Conservation (phyloP, 768 basidiomycete species). For the Mycena maculata region DNA sequence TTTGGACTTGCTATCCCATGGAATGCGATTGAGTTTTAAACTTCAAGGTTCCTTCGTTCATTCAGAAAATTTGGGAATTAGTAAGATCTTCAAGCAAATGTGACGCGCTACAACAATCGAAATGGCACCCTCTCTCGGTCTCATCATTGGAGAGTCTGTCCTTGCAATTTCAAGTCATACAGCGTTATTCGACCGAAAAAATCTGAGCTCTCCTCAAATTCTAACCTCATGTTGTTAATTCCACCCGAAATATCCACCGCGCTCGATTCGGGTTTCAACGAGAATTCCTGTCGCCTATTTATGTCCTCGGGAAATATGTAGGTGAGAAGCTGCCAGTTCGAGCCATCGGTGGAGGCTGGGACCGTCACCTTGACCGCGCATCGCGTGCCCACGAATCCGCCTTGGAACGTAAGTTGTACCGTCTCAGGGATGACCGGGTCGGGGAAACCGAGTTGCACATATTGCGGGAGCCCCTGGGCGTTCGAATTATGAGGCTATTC, state of each 20-base stretch:
- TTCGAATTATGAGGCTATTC: constrained; percentile 19
- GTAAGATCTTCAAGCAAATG: too few relatives aligned
- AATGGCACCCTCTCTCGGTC: too few relatives aligned
- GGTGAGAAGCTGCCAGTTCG: constrained; percentile 63
- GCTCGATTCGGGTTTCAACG: constrained; percentile 46
- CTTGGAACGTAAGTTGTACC: constrained; percentile 81
- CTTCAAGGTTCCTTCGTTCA: too few relatives aligned
- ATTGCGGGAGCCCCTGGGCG: constrained; percentile 80
- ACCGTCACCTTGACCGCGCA: constrained; percentile 62
- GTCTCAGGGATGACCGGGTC: constrained; percentile 63
- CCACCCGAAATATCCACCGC: constrained; percentile 40
- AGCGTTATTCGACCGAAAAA: constrained; percentile 73
- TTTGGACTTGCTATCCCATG: too few relatives aligned
- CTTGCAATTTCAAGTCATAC: constrained; percentile 29
- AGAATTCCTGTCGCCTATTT: constrained; percentile 77
- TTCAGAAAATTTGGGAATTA: too few relatives aligned
- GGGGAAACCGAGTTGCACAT: constrained; percentile 72
- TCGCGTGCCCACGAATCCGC: constrained; percentile 82
- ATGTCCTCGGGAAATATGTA: constrained; percentile 83
- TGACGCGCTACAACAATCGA: too few relatives aligned
- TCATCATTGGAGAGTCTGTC: constrained; percentile 3
- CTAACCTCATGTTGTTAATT: constrained; percentile 65
- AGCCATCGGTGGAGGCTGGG: constrained; percentile 36
- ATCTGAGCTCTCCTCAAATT: constrained; percentile 87
- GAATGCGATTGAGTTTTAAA: too few relatives aligned